Percentiles rank a stretch among this genome's conserved stretches.
Evolutionary conservation across 2,329 filamentous ascomycete species (phyloP).

Genomic region (Mariannaea elegans): DNA sequence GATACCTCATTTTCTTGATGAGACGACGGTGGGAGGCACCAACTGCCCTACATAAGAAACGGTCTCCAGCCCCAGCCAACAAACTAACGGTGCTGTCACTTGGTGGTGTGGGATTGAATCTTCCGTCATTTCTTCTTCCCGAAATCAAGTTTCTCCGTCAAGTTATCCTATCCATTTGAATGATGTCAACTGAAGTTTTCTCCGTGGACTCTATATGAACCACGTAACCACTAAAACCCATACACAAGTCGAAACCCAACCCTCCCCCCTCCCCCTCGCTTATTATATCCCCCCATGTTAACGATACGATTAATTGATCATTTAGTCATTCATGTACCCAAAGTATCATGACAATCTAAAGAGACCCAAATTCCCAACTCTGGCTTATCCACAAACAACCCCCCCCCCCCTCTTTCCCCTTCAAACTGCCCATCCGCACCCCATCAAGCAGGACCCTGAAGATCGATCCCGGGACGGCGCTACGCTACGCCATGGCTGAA

Average conservation of each 20-base stretch:
- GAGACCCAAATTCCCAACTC: neutral
- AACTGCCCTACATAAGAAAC: too few relatives aligned
- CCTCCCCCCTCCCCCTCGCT: neutral
- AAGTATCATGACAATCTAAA: too few relatives aligned
- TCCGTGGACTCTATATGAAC: neutral
- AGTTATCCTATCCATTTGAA: neutral
- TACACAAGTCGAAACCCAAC: neutral
- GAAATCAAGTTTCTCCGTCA: neutral
- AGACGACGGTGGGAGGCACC: neutral
- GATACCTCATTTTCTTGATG: neutral
- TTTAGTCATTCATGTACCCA: too few relatives aligned
- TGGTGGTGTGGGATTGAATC: too few relatives aligned
- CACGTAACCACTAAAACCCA: neutral
- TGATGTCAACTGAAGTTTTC: too few relatives aligned
- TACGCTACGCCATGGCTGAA: constrained; percentile 13
- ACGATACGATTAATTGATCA: too few relatives aligned
- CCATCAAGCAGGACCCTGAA: constrained; percentile 39
- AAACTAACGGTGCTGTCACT: neutral
- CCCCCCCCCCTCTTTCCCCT: neutral
- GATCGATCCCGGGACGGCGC: constrained; percentile 31
- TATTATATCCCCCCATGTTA: neutral
- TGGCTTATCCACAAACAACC: neutral
- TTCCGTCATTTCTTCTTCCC: neutral
- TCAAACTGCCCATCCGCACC: constrained; percentile 14
- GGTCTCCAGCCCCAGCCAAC: neutral